Evolutionary conservation across 148 eudicot genomes (phyloP).

Genomic region (Beta vulgaris): DNA sequence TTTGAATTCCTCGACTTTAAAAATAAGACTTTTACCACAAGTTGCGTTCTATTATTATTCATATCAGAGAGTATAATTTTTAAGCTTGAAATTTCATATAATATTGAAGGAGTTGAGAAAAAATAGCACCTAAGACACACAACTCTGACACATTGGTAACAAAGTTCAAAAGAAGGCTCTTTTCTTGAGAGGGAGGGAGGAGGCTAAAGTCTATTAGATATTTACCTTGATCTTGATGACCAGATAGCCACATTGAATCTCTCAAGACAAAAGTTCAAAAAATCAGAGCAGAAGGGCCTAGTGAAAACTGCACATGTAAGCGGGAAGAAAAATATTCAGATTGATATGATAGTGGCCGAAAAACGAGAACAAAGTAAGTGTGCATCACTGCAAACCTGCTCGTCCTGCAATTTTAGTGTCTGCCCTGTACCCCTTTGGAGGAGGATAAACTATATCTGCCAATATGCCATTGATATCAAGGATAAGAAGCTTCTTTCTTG

Average conservation of each 20-base stretch:
- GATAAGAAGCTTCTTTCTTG: constrained; percentile 71
- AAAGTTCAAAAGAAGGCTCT: neutral
- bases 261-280: constrained; percentile 83
- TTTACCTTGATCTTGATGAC: constrained; percentile 89
- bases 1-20: neutral
- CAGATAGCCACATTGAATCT: constrained; percentile 81
- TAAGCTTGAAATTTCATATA: too few relatives aligned
- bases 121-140: too few relatives aligned
- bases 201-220: neutral
- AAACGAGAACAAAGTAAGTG: neutral
- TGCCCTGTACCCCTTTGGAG: constrained; percentile 54
- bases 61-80: neutral
- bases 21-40: neutral
- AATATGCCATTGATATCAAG: constrained; percentile 93
- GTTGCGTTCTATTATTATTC: too few relatives aligned
- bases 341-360: neutral
- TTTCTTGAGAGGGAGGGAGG: neutral
- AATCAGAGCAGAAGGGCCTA: constrained; percentile 74
- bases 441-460: constrained; percentile 72
- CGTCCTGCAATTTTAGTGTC: constrained; percentile 61
- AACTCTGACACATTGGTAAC: too few relatives aligned
- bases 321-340: constrained; percentile 7
- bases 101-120: too few relatives aligned
- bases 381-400: constrained; percentile 50
- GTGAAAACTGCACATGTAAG: constrained; percentile 62